Conservation (phyloP, 768 basidiomycete species). For the Phylloporus scabripes region DNA sequence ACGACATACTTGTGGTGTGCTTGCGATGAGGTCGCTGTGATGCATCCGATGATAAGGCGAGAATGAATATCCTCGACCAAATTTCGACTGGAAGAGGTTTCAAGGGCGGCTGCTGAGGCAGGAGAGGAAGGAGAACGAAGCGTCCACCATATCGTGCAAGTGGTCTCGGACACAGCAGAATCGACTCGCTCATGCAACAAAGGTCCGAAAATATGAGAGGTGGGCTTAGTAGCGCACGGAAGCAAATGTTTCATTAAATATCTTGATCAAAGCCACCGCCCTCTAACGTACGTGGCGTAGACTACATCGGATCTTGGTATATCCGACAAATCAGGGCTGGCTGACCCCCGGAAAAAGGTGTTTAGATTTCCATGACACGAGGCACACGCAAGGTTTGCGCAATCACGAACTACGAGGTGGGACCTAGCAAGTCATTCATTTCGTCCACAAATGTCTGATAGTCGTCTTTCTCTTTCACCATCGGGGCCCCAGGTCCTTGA, state of each 20-base stretch:
- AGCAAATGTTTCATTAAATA: conserved; percentile 1
- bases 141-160: conserved; percentile 54
- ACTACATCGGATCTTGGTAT: not conserved
- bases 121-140: conserved; percentile 62
- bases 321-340: not conserved
- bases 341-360: not conserved
- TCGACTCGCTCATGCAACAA: conserved; percentile 31
- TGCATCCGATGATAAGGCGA: conserved; percentile 21
- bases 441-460: conserved; percentile 76
- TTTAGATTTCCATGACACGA: not conserved
- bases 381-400: not conserved
- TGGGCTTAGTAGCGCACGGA: not conserved
- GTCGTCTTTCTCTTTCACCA: conserved; percentile 52
- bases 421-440: conserved; percentile 59
- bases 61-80: conserved; percentile 59
- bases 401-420: conserved; percentile 11
- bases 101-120: conserved; percentile 48
- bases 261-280: too few species aligned
- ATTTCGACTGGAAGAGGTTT: conserved; percentile 63
- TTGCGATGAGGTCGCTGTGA: conserved; percentile 8
- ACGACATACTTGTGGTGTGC: conserved; percentile 1
- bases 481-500: conserved; percentile 19
- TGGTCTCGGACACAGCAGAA: conserved; percentile 64
- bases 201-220: not conserved
- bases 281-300: not conserved